Conservation (phyloP, 192 early-diverging fungal genomes). For the Coemansia asiatica region DNA sequence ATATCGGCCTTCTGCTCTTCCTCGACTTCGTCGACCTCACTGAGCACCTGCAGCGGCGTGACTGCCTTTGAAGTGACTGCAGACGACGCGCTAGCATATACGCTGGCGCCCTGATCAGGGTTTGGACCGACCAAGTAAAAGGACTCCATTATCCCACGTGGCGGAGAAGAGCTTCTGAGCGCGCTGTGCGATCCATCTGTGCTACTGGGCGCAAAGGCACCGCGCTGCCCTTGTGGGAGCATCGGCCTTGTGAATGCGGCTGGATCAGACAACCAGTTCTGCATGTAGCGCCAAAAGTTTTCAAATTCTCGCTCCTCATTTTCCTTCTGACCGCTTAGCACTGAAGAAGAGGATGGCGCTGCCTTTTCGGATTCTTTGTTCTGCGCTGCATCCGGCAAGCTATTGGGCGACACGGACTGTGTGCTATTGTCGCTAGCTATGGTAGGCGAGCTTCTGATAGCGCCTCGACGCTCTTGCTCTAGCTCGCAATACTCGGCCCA, state of each 20-base stretch:
- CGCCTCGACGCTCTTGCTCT: slow-evolving; percentile 9
- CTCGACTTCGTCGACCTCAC: slow-evolving; percentile 25
- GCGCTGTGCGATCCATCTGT: neutral
- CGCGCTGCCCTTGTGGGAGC: neutral
- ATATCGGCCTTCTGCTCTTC: neutral
- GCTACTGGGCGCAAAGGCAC: slow-evolving; percentile 8
- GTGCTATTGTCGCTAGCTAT: neutral
- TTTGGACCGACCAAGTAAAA: slow-evolving; percentile 50
- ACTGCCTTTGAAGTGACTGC: slow-evolving; percentile 14
- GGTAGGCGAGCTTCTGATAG: neutral
- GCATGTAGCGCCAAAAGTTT: slow-evolving; percentile 56
- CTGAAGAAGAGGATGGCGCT: neutral
- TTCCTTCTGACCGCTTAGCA: neutral
- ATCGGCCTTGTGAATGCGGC: slow-evolving; percentile 39
- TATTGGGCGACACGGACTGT: neutral
- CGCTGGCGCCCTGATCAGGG: slow-evolving; percentile 35
- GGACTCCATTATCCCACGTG: slow-evolving; percentile 48
- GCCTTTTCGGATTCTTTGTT: neutral
- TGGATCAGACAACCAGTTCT: slow-evolving; percentile 52
- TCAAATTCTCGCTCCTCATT: slow-evolving; percentile 48
- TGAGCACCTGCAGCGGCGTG: slow-evolving; percentile 22
- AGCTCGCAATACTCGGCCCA: slow-evolving; percentile 49
- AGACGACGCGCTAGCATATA: slow-evolving; percentile 18
- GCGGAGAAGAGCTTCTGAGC: neutral
- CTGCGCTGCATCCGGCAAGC: neutral